phyloP scores from a whole-genome alignment of 1,139 yeast genomes.

The Candida gigantensis region DNA sequence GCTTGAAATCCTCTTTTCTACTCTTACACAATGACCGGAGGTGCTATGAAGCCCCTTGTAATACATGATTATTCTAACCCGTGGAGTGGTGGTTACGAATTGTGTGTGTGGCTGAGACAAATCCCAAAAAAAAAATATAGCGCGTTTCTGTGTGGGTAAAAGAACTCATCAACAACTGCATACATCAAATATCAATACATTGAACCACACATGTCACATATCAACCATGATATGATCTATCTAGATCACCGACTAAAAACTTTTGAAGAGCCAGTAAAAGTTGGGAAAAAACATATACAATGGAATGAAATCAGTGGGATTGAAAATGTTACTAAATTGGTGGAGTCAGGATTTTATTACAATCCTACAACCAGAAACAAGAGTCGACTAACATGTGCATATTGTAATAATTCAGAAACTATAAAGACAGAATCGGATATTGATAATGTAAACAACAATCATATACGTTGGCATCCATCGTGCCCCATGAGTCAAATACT shows the following conservation, averaged over 20 bases:
- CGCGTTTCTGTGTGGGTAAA: no score
- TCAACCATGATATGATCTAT: slow-evolving; percentile 18
- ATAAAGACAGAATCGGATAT: slow-evolving; percentile 29
- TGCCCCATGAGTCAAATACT: slow-evolving; percentile 47
- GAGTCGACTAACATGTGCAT: slow-evolving; percentile 60
- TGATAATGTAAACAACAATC: slow-evolving; percentile 41
- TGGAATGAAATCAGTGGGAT: slow-evolving; percentile 21
- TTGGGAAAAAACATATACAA: slow-evolving; percentile 14
- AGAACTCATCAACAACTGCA: no score
- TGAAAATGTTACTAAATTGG: slow-evolving; percentile 24
- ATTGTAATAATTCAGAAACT: slow-evolving; percentile 53
- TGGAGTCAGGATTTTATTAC: slow-evolving; percentile 70
- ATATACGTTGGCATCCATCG: slow-evolving; percentile 43
- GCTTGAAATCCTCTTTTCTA: no score
- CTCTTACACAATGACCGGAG: no score
- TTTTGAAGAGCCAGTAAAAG: slow-evolving; percentile 16
- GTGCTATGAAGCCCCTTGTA: no score
- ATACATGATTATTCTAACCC: no score
- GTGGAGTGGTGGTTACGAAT: no score
- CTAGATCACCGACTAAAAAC: slow-evolving; percentile 19
- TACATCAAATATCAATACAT: background rate
- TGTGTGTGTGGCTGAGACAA: no score
- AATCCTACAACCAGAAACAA: slow-evolving; percentile 51
- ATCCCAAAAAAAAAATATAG: no score
- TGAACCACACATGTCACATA: background rate